Evolutionary conservation across 768 basidiomycete species (phyloP), one percentile per base, ranked within the genome.

Genomic region (Panaeolus cyanescens): DNA sequence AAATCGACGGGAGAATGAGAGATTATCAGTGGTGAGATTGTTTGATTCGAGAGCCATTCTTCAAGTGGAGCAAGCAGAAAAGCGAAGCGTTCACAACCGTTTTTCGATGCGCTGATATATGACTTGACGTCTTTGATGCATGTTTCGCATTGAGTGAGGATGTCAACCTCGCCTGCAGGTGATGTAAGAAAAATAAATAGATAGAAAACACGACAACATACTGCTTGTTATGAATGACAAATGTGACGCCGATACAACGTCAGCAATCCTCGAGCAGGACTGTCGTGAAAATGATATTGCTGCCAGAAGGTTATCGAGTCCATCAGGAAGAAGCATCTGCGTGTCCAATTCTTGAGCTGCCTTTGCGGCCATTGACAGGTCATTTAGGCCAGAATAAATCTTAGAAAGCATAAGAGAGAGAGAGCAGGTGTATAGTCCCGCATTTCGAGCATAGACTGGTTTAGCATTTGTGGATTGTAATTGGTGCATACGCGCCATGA

Each of bases 1-100:
- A 12, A 13, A 42, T 2, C 15, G n/a, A n/a, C n/a, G n/a, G n/a
- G n/a, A n/a, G 20, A 5, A 10, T 3, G 31, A 58, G 4, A 20
- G 10, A 25, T 31, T 4, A 31, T 28, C 13, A 28, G 31, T 39
- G 37, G 56, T 8, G 17, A 32, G 20, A 61, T 20, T 1, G 40
- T 15, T 25, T 61, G 55, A 53, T 58, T 56, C 19, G 17, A 1
- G 40, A 61, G 45, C 60, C 60, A 61, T 54, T 31, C 33, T 15
- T 56, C 19, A 28, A 61, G 30, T 15, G 62, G 62, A 39, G 30
- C 19, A 13, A 63, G 40, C 32, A 63, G 54, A 36, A 59, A 63
- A 12, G 37, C 37, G 12, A 42, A 13, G 13, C 19, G 25, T 8
- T 28, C 37, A 36, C 42, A 22, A 3, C n/a, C 42, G 17, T 42